Percentiles rank a stretch among this genome's conserved stretches.
Conservation (phyloP, 768 basidiomycete species). For the Naematelia aurantialba region DNA sequence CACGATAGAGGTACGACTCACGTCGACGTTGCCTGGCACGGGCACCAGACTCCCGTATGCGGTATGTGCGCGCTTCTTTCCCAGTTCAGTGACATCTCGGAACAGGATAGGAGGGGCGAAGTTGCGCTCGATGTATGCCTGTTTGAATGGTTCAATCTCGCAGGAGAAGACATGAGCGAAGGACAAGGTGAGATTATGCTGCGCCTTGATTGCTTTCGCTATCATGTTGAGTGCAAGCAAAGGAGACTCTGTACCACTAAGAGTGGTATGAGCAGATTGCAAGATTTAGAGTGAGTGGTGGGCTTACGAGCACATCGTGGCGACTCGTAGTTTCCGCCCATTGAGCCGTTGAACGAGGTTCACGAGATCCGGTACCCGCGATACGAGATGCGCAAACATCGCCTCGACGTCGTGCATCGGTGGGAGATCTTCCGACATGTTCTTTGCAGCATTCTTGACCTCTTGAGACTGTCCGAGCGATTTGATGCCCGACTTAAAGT, state of each 20-base stretch:
- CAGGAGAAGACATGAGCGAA: constrained; percentile 93
- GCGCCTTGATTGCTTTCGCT: constrained; percentile 67
- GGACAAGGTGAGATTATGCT: constrained; percentile 62
- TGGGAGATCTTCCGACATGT: constrained; percentile 35
- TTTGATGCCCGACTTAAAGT: constrained; percentile 31
- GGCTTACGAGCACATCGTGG: constrained; percentile 71
- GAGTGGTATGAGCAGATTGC: neutral
- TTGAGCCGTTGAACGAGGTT: constrained; percentile 48
- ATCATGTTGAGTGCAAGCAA: constrained; percentile 84
- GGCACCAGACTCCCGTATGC: constrained; percentile 81
- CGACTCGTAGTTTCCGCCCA: constrained; percentile 83
- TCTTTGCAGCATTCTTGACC: constrained; percentile 25
- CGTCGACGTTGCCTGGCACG: constrained; percentile 85
- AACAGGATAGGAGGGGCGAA: constrained; percentile 89
- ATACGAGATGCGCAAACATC: constrained; percentile 42
- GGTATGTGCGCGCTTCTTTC: constrained; percentile 63
- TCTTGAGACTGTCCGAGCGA: constrained; percentile 23
- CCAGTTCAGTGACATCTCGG: constrained; percentile 85
- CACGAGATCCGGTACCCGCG: constrained; percentile 39
- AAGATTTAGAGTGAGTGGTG: neutral
- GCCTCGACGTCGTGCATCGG: constrained; percentile 37
- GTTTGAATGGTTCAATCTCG: constrained; percentile 95
- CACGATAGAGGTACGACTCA: constrained; percentile 53
- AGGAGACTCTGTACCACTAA: constrained; percentile 88
- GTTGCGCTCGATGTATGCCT: constrained; percentile 94